phyloP scores from a whole-genome alignment of 768 basidiomycete genomes.

The Cystofilobasidium bisporidii region DNA sequence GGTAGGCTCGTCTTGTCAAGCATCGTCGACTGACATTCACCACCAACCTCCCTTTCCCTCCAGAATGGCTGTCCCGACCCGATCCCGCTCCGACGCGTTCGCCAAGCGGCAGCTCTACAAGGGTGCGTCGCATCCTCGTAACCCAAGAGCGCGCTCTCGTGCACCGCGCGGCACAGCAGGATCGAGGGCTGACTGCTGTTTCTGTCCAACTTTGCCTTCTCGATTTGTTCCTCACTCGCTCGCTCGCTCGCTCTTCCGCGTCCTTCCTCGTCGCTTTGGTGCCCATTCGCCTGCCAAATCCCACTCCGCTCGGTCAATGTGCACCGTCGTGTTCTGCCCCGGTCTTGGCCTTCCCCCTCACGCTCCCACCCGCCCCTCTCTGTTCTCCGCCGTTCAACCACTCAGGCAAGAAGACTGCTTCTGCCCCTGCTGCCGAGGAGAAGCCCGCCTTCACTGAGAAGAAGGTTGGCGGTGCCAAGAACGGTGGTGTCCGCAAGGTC shows the following conservation, averaged over 20 bases:
- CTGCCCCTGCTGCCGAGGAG: slow-evolving; percentile 53
- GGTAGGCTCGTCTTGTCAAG: too few species aligned
- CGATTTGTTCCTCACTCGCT: too few species aligned
- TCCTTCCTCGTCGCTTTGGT: not conserved
- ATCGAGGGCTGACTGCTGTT: not conserved
- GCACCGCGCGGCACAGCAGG: not conserved
- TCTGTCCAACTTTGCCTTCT: not conserved
- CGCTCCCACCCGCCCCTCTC: not conserved
- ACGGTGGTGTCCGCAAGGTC: slow-evolving; percentile 76
- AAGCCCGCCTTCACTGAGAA: slow-evolving; percentile 64
- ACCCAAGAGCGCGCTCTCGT: too few species aligned
- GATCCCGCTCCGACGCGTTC: slow-evolving; percentile 71
- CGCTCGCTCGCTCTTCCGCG: not conserved
- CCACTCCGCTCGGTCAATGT: too few species aligned
- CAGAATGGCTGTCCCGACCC: slow-evolving; percentile 54
- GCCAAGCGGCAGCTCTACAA: slow-evolving; percentile 76
- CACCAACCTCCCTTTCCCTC: not conserved
- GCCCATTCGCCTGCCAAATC: not conserved
- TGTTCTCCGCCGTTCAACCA: not conserved
- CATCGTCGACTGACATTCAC: not conserved
- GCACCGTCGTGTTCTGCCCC: too few species aligned
- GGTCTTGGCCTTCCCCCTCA: not conserved
- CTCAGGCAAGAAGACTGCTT: slow-evolving; percentile 47
- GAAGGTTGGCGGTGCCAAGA: slow-evolving; percentile 73
- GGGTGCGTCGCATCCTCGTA: slow-evolving; percentile 45